Evolutionary conservation across 306 rosid species (phyloP).

Genomic region (Trichosanthes truncata): DNA sequence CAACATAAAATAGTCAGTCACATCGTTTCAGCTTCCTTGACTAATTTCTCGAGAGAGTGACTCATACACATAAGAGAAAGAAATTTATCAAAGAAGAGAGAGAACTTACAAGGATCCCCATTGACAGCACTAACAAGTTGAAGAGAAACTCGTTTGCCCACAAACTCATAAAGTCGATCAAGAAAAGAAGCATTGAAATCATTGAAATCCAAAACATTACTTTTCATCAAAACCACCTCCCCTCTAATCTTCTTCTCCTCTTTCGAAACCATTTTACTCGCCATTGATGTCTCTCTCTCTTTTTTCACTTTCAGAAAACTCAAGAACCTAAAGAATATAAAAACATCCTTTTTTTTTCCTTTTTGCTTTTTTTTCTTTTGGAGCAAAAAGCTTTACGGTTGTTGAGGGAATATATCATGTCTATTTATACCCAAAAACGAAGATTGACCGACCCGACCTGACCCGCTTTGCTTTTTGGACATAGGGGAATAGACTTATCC

Average conservation of each 20-base stretch:
- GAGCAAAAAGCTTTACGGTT: not conserved
- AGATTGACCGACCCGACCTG: not conserved
- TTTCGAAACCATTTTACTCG: not conserved
- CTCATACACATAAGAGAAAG: not conserved
- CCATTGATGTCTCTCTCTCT: not conserved
- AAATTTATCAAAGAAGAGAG: not conserved
- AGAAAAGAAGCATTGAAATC: conserved; percentile 1
- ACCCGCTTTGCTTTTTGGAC: not conserved
- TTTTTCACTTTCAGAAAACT: not conserved
- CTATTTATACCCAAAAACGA: not conserved
- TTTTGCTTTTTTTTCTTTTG: not conserved
- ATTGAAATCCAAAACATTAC: conserved; percentile 13
- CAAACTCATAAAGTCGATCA: not conserved
- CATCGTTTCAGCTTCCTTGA: not conserved
- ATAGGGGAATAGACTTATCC: not conserved
- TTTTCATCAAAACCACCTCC: conserved; percentile 11
- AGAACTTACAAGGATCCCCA: conserved; percentile 12
- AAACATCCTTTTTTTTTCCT: not conserved
- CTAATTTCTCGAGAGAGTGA: not conserved
- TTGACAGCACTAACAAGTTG: conserved; percentile 1
- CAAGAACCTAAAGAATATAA: not conserved
- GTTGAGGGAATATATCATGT: not conserved
- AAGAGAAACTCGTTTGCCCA: conserved; percentile 7
- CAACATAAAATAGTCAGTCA: too few relatives aligned
- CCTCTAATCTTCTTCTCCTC: conserved; percentile 5